Evolutionary conservation across 2,329 filamentous ascomycete genomes (phyloP).

Genomic region (Calcarisporium arbuscula): DNA sequence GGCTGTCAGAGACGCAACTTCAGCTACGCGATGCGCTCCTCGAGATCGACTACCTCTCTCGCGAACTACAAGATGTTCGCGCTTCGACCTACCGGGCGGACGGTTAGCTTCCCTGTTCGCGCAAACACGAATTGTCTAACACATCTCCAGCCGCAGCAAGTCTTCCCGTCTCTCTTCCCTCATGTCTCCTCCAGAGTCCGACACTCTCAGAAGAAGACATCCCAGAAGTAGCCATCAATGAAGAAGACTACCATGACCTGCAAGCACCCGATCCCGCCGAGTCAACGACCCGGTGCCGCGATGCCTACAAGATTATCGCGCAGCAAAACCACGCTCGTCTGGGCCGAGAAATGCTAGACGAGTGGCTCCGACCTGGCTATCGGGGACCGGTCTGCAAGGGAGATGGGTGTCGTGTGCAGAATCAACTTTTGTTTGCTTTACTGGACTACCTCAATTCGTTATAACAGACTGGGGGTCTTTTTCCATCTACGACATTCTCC

Average conservation of each 20-base stretch:
- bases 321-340: constrained; percentile 23
- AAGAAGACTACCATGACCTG: constrained; percentile 5
- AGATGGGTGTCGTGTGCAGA: constrained; percentile 25
- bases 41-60: neutral
- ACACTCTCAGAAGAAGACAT: neutral
- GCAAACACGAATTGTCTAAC: too few relatives aligned
- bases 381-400: constrained; percentile 12
- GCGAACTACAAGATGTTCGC: too few relatives aligned
- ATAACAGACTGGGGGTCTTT: neutral
- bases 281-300: constrained; percentile 24
- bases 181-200: neutral
- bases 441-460: constrained; percentile 18
- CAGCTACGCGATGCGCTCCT: constrained; percentile 13
- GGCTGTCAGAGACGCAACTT: constrained; percentile 14
- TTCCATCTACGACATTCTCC: too few relatives aligned
- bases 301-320: constrained; percentile 24
- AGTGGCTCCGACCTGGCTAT: constrained; percentile 22
- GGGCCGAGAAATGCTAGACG: constrained; percentile 10
- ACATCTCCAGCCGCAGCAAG: too few relatives aligned
- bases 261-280: constrained; percentile 10
- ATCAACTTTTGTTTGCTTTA: constrained; percentile 18
- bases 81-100: too few relatives aligned
- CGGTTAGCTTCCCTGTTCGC: neutral
- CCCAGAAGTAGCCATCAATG: neutral
- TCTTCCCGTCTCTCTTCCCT: too few relatives aligned